Evolutionary conservation across 345 rosid species (phyloP).

Genomic region (Nephelium lappaceum): DNA sequence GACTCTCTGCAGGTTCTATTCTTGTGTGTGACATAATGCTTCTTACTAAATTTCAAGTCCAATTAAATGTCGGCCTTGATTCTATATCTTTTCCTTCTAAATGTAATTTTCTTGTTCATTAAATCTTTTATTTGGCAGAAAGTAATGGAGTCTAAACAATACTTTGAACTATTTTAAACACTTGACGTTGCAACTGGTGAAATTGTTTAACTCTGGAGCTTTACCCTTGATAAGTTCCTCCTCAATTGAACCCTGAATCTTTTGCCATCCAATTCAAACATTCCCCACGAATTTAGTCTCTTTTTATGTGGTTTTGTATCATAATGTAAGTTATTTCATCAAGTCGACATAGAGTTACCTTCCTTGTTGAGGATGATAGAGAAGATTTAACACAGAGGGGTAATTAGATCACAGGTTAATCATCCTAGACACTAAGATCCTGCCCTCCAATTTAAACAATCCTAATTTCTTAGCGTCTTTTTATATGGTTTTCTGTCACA

Average conservation of each 20-base stretch:
- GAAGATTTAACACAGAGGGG: background rate
- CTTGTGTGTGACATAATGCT: constrained; percentile 14
- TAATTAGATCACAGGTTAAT: background rate
- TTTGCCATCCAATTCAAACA: background rate
- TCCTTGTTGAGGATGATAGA: background rate
- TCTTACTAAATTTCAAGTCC: background rate
- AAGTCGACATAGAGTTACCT: background rate
- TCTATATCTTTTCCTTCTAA: background rate
- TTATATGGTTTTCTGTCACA: background rate
- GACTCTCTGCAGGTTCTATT: constrained; percentile 54
- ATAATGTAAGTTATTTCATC: background rate
- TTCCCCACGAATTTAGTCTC: background rate
- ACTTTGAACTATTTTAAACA: background rate
- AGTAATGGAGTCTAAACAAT: background rate
- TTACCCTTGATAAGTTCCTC: background rate
- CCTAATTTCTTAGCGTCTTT: background rate
- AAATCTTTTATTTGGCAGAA: background rate
- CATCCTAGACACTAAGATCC: background rate
- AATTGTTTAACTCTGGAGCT: background rate
- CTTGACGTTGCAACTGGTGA: background rate
- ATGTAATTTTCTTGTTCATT: background rate
- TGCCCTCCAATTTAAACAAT: background rate
- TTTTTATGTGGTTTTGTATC: background rate
- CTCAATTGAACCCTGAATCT: background rate
- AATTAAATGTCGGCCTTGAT: background rate